Percentiles rank a stretch among this genome's conserved stretches.
phyloP scores from a whole-genome alignment of 345 rosid genomes.

The Lumnitzera littorea region DNA sequence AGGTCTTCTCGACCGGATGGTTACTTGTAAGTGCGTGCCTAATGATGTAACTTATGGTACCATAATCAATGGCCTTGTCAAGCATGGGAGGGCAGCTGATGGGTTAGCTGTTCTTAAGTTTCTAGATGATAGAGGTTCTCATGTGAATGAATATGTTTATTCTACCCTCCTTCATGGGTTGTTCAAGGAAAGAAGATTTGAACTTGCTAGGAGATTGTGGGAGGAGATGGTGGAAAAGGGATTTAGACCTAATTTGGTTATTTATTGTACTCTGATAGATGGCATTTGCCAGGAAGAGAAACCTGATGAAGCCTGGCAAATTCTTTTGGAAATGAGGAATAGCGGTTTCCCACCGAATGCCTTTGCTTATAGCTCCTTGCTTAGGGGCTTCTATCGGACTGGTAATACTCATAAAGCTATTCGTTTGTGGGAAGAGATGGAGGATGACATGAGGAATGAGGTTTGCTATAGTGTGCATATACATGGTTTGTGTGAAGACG shows the following conservation, averaged over 20 bases:
- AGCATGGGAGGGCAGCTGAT: conserved; percentile 54
- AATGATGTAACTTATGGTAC: conserved; percentile 82
- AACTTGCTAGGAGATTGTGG: conserved; percentile 61
- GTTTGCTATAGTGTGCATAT: conserved; percentile 72
- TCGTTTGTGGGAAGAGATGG: conserved; percentile 72
- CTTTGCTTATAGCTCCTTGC: conserved; percentile 77
- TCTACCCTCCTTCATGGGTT: conserved; percentile 72
- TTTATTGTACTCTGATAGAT: conserved; percentile 66
- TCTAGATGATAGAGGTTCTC: conserved; percentile 73
- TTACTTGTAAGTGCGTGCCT: conserved; percentile 56
- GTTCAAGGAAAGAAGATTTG: conserved; percentile 66
- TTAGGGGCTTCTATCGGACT: conserved; percentile 65
- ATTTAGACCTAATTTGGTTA: conserved; percentile 43
- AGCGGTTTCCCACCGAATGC: conserved; percentile 68
- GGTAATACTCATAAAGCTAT: conserved; percentile 59
- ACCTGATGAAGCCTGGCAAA: conserved; percentile 51
- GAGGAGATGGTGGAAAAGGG: conserved; percentile 50
- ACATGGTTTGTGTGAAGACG: conserved; percentile 67
- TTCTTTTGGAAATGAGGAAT: conserved; percentile 46
- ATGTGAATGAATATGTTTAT: conserved; percentile 53
- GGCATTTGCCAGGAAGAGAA: conserved; percentile 73
- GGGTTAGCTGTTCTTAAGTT: conserved; percentile 39
- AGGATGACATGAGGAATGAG: conserved; percentile 29
- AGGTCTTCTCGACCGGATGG: conserved; percentile 75
- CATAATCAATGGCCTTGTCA: conserved; percentile 72